Conservation (phyloP, 2,329 filamentous ascomycete species). For the Calonectria ilicicola region DNA sequence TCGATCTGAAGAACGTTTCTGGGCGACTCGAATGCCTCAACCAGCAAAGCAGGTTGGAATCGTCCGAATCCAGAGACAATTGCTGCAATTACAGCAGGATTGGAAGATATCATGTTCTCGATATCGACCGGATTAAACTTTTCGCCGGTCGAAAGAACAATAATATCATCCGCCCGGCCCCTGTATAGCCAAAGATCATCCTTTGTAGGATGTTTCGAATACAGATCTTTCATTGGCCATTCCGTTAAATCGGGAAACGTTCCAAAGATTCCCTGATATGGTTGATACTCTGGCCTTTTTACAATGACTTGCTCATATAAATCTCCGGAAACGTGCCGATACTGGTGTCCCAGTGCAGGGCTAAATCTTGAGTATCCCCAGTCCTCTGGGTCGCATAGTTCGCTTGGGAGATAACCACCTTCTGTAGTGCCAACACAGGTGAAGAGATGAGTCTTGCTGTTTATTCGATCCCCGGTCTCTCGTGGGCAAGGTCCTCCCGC, state of each 20-base stretch:
- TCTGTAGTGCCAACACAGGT: slow-evolving; percentile 49
- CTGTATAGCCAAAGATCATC: slow-evolving; percentile 49
- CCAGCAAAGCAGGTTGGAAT: slow-evolving; percentile 40
- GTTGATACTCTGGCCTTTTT: slow-evolving; percentile 37
- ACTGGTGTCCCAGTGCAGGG: slow-evolving; percentile 33
- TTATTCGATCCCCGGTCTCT: slow-evolving; percentile 44
- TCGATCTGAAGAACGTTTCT: slow-evolving; percentile 21
- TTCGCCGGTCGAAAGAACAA: slow-evolving; percentile 55
- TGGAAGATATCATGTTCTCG: slow-evolving; percentile 46
- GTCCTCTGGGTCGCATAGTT: slow-evolving; percentile 39
- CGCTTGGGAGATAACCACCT: slow-evolving; percentile 31
- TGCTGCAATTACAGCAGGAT: slow-evolving; percentile 45
- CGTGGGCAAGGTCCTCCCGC: slow-evolving; percentile 46
- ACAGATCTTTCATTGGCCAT: slow-evolving; percentile 60
- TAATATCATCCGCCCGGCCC: slow-evolving; percentile 54
- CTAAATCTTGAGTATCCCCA: slow-evolving; percentile 47
- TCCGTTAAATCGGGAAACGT: slow-evolving; percentile 55
- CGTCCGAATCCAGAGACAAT: slow-evolving; percentile 49
- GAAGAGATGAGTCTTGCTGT: slow-evolving; percentile 38
- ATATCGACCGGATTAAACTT: slow-evolving; percentile 56
- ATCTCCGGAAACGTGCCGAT: slow-evolving; percentile 30
- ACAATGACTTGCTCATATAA: slow-evolving; percentile 50
- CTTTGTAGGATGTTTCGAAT: slow-evolving; percentile 49
- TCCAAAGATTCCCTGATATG: slow-evolving; percentile 52
- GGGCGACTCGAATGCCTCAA: slow-evolving; percentile 31